Percentiles rank a stretch among this genome's conserved stretches.
These are phyloP conservation scores for Lanmaoa rubissima DNA, from an alignment of 768 basidiomycete species.

Conservation along the genomic window DNA sequence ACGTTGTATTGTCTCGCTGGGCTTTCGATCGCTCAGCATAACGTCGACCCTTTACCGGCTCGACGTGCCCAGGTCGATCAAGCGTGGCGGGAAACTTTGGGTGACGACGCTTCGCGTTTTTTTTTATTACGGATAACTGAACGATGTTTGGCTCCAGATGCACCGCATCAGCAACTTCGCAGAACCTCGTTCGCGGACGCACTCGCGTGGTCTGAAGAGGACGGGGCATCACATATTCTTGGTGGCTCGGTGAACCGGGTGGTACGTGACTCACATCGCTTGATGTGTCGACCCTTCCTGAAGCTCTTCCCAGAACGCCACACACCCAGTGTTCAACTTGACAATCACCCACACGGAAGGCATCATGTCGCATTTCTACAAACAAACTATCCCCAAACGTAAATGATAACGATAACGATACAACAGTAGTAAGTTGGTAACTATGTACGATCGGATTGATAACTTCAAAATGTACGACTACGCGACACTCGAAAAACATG, in stretches of 20 bases:
- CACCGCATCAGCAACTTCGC: conserved; percentile 30
- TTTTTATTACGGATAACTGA: conserved; percentile 5
- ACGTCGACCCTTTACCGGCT: conserved; percentile 48
- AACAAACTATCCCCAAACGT: conserved; percentile 47
- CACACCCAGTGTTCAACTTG: conserved; percentile 76
- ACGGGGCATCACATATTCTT: conserved; percentile 51
- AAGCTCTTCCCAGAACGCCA: conserved; percentile 61
- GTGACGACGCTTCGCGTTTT: neutral
- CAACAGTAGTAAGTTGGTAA: neutral
- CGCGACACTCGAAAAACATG: neutral
- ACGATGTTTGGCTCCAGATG: conserved; percentile 21
- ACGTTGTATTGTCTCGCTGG: conserved; percentile 92
- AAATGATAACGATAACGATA: conserved; percentile 5
- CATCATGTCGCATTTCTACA: conserved; percentile 74
- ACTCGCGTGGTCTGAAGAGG: conserved; percentile 68
- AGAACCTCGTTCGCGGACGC: conserved; percentile 50
- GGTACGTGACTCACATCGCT: conserved; percentile 37
- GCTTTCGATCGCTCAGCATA: conserved; percentile 85
- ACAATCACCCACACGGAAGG: conserved; percentile 64
- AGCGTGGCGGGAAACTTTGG: conserved; percentile 38
- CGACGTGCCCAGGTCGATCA: conserved; percentile 34
- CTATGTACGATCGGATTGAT: neutral
- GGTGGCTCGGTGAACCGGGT: conserved; percentile 64
- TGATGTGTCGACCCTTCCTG: neutral
- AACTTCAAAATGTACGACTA: neutral